phyloP scores from a whole-genome alignment of 345 rosid genomes.

The Brassica cretica region DNA sequence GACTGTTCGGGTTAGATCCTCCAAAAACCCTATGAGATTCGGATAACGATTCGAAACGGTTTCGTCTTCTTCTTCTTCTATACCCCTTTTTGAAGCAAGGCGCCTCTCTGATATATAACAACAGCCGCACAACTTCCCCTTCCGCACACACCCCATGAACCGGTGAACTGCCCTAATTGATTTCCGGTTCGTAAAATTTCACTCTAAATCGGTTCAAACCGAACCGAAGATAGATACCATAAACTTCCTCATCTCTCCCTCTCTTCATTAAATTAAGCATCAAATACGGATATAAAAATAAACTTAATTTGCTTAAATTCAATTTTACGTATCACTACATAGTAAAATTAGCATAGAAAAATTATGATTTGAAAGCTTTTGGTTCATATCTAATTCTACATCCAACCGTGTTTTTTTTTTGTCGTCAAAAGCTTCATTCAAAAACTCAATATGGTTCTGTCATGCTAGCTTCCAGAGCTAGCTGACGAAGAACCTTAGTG shows the following conservation, averaged over 20 bases:
- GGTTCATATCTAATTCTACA: not conserved
- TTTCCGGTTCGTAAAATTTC: constrained; percentile 21
- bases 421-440: too few species aligned
- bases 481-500: too few species aligned
- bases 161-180: constrained; percentile 51
- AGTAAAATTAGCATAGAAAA: too few species aligned
- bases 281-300: not conserved
- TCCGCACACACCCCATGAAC: constrained; percentile 1
- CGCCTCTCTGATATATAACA: constrained; percentile 47
- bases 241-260: too few species aligned
- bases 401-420: not conserved
- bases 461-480: too few species aligned
- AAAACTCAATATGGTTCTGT: too few species aligned
- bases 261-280: not conserved
- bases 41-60: not conserved
- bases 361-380: not conserved
- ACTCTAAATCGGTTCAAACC: not conserved
- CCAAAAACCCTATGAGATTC: constrained; percentile 16
- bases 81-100: not conserved
- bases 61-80: not conserved
- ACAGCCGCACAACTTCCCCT: constrained; percentile 23
- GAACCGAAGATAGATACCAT: not conserved
- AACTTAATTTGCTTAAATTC: not conserved
- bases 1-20: constrained; percentile 24
- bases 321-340: too few species aligned